Evolutionary conservation across 371 early-diverging fungal genomes (phyloP).

Genomic region (Mortierella sp.): DNA sequence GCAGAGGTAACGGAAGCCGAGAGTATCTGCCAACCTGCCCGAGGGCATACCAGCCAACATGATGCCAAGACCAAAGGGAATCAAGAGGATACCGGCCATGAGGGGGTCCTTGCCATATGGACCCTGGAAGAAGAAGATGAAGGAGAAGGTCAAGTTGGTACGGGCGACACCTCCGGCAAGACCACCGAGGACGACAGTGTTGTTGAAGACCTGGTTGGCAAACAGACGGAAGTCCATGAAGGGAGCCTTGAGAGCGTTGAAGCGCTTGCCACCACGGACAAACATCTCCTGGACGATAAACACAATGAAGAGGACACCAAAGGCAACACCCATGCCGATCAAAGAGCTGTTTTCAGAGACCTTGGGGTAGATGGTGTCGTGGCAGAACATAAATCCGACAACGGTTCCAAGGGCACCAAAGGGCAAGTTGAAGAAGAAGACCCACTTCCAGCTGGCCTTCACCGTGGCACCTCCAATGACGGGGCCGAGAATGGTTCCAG

Average conservation of each 20-base stretch:
- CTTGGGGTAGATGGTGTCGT: slow-evolving; percentile 45
- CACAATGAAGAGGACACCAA: slow-evolving; percentile 44
- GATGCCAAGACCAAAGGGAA: slow-evolving; percentile 51
- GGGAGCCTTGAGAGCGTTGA: slow-evolving; percentile 30
- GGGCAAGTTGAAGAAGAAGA: slow-evolving; percentile 56
- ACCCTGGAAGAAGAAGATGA: slow-evolving; percentile 53
- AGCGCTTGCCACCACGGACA: slow-evolving; percentile 51
- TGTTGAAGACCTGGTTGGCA: slow-evolving; percentile 42
- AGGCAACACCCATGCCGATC: slow-evolving; percentile 50
- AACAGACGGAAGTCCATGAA: slow-evolving; percentile 55
- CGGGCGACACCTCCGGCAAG: slow-evolving; percentile 55
- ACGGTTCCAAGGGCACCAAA: slow-evolving; percentile 48
- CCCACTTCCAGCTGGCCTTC: slow-evolving; percentile 55
- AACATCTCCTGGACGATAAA: slow-evolving; percentile 34
- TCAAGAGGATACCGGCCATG: slow-evolving; percentile 51
- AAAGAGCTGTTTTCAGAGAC: slow-evolving; percentile 44
- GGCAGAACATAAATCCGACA: slow-evolving; percentile 47
- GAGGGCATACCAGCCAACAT: slow-evolving; percentile 54
- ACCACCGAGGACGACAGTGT: slow-evolving; percentile 53
- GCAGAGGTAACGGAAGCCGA: slow-evolving; percentile 42
- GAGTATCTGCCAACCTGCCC: slow-evolving; percentile 43
- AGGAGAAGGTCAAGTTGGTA: slow-evolving; percentile 55
- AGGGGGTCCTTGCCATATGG: slow-evolving; percentile 48
- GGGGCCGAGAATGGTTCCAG: slow-evolving; percentile 51
- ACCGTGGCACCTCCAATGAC: slow-evolving; percentile 54